These are phyloP conservation scores for Medakamo hakoo DNA, from an alignment of 139 green algal species.

Conservation along the genomic window DNA sequence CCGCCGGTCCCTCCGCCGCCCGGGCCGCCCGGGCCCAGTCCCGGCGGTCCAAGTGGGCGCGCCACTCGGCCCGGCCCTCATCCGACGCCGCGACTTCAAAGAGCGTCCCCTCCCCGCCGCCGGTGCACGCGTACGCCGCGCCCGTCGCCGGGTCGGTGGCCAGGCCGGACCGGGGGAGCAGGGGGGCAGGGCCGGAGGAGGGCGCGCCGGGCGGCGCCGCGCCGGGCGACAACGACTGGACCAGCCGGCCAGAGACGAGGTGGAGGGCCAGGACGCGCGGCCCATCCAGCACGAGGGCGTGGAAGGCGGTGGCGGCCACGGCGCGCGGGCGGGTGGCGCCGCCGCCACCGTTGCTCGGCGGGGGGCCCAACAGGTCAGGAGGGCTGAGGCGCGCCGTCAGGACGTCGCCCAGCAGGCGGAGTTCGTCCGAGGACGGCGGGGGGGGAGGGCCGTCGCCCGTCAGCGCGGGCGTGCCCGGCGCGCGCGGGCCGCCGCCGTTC, in stretches of 20 bases:
- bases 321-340: background rate
- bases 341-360: too few relatives aligned
- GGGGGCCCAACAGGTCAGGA: too few relatives aligned
- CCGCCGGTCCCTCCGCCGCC: conserved; percentile 15
- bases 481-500: too few relatives aligned
- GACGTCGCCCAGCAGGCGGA: too few relatives aligned
- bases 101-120: conserved; percentile 20
- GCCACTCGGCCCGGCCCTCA: conserved; percentile 70
- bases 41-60: conserved; percentile 41
- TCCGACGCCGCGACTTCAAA: conserved; percentile 25
- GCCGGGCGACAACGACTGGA: conserved; percentile 9
- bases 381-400: too few relatives aligned
- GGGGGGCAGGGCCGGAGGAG: conserved; percentile 14
- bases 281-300: background rate
- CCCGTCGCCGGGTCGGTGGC: conserved; percentile 8
- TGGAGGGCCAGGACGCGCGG: background rate
- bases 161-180: conserved; percentile 1
- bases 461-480: too few relatives aligned
- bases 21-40: conserved; percentile 29
- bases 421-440: too few relatives aligned
- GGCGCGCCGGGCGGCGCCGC: conserved; percentile 7
- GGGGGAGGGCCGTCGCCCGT: too few relatives aligned
- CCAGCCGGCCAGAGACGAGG: background rate
- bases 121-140: background rate
- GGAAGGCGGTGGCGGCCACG: background rate